phyloP scores from a whole-genome alignment of 257 asterid genomes.

The Gentiana straminea region DNA sequence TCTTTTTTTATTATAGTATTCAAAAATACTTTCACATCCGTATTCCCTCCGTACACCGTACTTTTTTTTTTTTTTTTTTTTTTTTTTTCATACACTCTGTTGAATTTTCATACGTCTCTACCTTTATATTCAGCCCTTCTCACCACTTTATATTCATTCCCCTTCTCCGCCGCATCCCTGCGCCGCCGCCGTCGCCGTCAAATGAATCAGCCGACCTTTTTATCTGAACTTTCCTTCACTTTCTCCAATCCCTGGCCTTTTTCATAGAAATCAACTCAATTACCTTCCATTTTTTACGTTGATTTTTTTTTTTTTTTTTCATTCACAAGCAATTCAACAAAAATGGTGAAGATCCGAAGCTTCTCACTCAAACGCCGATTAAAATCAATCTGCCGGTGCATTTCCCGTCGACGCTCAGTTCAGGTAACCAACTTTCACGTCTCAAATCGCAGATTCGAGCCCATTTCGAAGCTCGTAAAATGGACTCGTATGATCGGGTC shows the following conservation, averaged over 20 bases:
- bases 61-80: no score
- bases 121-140: no score
- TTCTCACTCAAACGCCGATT: conserved; percentile 57
- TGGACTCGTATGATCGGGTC: conserved; percentile 40
- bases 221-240: conserved; percentile 41
- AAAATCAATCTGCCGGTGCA: conserved; percentile 36
- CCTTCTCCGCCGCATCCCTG: no score
- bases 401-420: conserved; percentile 21
- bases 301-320: no score
- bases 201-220: conserved; percentile 31
- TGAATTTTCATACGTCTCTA: no score
- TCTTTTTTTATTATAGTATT: no score
- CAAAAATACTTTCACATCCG: no score
- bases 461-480: conserved; percentile 27
- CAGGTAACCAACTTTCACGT: conserved; percentile 1
- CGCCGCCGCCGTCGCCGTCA: conserved; percentile 19
- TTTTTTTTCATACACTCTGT: no score
- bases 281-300: no score
- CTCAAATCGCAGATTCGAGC: not conserved
- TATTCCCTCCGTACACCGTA: no score
- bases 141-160: no score
- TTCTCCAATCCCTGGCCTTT: conserved; percentile 79
- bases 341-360: conserved; percentile 49
- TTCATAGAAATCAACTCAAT: conserved; percentile 13
- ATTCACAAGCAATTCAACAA: not conserved